Evolutionary conservation across 2,329 filamentous ascomycete genomes (phyloP).

Genomic region (Hyphodiscus sp.): DNA sequence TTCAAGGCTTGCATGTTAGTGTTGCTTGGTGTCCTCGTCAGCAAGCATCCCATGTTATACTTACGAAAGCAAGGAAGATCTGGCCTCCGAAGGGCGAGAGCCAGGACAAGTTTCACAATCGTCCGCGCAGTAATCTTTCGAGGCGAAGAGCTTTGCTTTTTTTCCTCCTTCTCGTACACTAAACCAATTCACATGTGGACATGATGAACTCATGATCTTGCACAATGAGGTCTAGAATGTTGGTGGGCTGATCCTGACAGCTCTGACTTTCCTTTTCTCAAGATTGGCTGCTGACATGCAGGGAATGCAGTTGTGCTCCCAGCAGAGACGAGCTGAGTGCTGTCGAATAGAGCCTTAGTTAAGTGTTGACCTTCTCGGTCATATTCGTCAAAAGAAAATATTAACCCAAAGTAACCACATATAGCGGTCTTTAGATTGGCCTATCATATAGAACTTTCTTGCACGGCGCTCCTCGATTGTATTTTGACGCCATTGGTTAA

Average conservation of each 20-base stretch:
- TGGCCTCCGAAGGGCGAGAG: not conserved
- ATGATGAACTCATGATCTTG: not conserved
- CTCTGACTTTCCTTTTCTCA: not conserved
- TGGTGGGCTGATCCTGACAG: not conserved
- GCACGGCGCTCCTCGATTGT: too few species aligned
- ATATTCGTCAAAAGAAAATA: too few species aligned
- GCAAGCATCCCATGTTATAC: not conserved
- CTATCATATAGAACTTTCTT: too few species aligned
- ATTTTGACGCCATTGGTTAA: too few species aligned
- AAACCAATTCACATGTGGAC: not conserved
- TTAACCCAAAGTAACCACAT: too few species aligned
- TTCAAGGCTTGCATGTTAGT: not conserved
- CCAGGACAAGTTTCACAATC: not conserved
- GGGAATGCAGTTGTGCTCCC: too few species aligned
- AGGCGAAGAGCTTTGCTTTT: not conserved
- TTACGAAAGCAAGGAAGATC: not conserved
- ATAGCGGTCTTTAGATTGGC: too few species aligned
- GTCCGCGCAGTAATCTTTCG: not conserved
- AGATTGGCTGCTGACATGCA: too few species aligned
- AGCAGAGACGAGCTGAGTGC: too few species aligned
- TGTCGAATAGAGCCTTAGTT: too few species aligned
- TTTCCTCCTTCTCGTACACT: not conserved
- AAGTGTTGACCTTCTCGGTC: too few species aligned
- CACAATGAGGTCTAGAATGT: not conserved
- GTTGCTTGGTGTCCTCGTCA: not conserved